These are phyloP conservation scores for Mikania micrantha DNA, from an alignment of 129 eudicot genomes.

Conservation along the genomic window DNA sequence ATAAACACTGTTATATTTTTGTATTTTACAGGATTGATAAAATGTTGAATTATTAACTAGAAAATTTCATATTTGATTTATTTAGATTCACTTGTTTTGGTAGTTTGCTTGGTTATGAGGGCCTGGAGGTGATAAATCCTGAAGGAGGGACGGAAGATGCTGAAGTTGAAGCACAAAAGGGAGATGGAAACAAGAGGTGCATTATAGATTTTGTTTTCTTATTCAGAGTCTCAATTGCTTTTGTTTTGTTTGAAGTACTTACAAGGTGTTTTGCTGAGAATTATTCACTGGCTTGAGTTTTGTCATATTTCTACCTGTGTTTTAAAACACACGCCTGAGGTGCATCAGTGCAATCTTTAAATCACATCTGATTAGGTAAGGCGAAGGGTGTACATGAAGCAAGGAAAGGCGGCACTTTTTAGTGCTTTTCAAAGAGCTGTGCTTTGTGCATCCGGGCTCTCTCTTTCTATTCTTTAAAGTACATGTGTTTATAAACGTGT, in stretches of 20 bases:
- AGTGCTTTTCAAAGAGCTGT: background rate
- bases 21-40: no score
- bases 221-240: background rate
- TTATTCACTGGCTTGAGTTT: background rate
- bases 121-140: slow-evolving; percentile 62
- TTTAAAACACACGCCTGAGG: background rate
- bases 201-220: background rate
- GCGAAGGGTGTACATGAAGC: background rate
- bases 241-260: background rate
- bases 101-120: no score
- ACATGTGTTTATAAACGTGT: background rate
- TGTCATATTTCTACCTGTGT: background rate
- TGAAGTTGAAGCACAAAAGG: slow-evolving; percentile 81
- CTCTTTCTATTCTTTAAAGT: background rate
- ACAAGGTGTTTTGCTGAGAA: background rate
- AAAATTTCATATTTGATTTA: no score
- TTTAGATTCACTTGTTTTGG: background rate
- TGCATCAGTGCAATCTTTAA: background rate
- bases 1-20: no score
- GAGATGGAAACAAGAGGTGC: slow-evolving; percentile 86
- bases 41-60: no score
- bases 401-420: background rate
- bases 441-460: background rate
- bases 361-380: background rate
- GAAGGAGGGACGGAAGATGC: slow-evolving; percentile 91